Base-by-base conservation (phyloP, 345 rosid genomes). In the Sisymbrium irio region DNA sequence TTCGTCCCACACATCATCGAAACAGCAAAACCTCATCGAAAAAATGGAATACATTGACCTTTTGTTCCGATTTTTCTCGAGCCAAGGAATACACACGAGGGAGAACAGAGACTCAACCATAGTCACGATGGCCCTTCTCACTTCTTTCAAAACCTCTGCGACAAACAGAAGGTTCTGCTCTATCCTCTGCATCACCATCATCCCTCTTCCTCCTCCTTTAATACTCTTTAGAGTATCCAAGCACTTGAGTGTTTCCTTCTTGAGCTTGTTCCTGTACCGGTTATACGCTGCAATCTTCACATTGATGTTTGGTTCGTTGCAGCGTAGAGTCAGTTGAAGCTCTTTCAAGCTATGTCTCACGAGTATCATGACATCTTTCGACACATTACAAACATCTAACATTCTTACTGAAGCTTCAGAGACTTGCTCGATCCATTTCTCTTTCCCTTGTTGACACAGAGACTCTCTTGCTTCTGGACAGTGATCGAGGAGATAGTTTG, bases 161-260 rank as follows among this genome's bases (percentile, higher is more conserved):
- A 92, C 87, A 7, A 83, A 74, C 10, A 65, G 32, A 27, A 85
- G 84, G 56, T 81, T 80, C 19, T 75, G 73, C 55, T 76, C 79
- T 40, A 41, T 42, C 32, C n/a, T 63, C 69, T 62, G 60, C 2
- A 39, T 39, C 12, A 67, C 50, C 14, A 61, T 65, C 19, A 44
- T 30, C 35, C 71, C 86, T n/a, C 73, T 56, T 15, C 39, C 30
- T 18, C 61, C 56, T 70, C 42, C 71, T 59, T 77, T 72, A 71
- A 84, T 83, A 28, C 78, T 80, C 74, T 77, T 89, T 18, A 87
- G 70, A 7, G 85, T 79, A 10, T 61, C 66, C 65, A 87, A 75
- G 53, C 89, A 86, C 82, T 86, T 88, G 20, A 83, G 35, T 0
- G 91, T 85, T 75, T 82, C 93, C 71, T 87, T 89, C 83, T 79